Base-by-base conservation (phyloP, 257 asterid genomes). In the Jasminum sambac region DNA sequence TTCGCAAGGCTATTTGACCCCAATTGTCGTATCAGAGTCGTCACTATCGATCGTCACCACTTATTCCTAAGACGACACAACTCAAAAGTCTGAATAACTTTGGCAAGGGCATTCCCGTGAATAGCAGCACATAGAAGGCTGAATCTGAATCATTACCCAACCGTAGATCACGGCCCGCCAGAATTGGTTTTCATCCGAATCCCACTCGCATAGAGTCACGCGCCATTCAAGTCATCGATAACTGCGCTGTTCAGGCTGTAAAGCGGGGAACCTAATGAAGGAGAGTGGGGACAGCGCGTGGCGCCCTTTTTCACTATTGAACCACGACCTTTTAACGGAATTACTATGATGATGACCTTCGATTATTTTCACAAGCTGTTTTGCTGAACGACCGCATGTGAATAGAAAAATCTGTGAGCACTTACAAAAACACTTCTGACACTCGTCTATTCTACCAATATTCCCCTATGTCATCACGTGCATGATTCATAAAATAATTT, bases 201-300 rank as follows among this genome's bases (percentile, higher is more conserved):
- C 24, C 74, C 77, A 81, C 75, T 68, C 86, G 86, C 85, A 41
- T 0, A 2, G 0, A 0, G 2, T 1, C 82, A 86, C 92, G 90
- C 89, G 82, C 85, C 81, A 41, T 39, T n/a, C 55, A 64, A 63
- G 38, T 36, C 78, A 67, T 78, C 69, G 83, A 77, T 75, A 52
- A 74, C 62, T 77, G 75, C 80, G 82, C 79, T 17, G 63, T 55
- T 71, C 77, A 59, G 70, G 84, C 83, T 70, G 82, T 74, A 70
- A 61, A 41, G 57, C 11, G 43, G 46, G 68, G 82, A 71, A 43
- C 69, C 69, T 69, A 40, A 73, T 64, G 64, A 69, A 62, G 67
- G 70, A 63, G 72, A 52, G 87, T 82, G 86, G 91, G 87, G 90
- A 64, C 91, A 81, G 89, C 89, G 92, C 90, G 90, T 88, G 96